Conservation (phyloP, 768 basidiomycete species). For the Kwoniella mangroviensis region DNA sequence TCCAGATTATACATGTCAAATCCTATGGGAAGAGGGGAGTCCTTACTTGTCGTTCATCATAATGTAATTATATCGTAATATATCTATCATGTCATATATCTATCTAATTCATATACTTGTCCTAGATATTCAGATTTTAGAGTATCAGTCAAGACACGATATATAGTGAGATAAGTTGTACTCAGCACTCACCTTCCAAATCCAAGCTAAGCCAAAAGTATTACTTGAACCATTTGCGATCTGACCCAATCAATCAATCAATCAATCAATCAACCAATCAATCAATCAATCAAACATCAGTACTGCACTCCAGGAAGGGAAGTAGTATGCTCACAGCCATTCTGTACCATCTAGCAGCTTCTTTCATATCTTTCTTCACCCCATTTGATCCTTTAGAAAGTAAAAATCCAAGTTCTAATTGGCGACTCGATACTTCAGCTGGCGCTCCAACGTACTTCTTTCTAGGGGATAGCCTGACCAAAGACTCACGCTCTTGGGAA, state of each 20-base stretch:
- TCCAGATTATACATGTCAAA: too few relatives aligned
- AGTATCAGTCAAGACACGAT: too few relatives aligned
- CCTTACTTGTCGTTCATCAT: too few relatives aligned
- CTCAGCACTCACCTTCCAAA: slow-evolving; percentile 51
- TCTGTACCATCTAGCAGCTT: slow-evolving; percentile 56
- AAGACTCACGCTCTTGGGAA: slow-evolving; percentile 53
- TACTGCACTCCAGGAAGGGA: too few relatives aligned
- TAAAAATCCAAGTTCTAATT: slow-evolving; percentile 52
- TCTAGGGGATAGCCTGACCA: background rate
- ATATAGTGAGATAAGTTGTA: background rate
- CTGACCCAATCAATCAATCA: too few relatives aligned
- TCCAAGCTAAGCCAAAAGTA: slow-evolving; percentile 53
- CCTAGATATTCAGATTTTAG: slow-evolving; percentile 14
- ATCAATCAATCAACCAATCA: too few relatives aligned
- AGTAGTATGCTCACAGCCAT: slow-evolving; percentile 56
- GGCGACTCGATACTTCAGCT: background rate
- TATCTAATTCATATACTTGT: slow-evolving; percentile 42
- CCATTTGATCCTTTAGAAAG: slow-evolving; percentile 51
- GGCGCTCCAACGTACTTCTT: too few relatives aligned
- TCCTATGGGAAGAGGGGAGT: too few relatives aligned
- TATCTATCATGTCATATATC: background rate
- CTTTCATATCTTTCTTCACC: slow-evolving; percentile 57
- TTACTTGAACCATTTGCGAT: slow-evolving; percentile 46
- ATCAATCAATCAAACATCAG: too few relatives aligned
- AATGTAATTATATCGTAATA: background rate